Conservation (phyloP, 106 monocot species). For the Apostasia shenzhenica region DNA sequence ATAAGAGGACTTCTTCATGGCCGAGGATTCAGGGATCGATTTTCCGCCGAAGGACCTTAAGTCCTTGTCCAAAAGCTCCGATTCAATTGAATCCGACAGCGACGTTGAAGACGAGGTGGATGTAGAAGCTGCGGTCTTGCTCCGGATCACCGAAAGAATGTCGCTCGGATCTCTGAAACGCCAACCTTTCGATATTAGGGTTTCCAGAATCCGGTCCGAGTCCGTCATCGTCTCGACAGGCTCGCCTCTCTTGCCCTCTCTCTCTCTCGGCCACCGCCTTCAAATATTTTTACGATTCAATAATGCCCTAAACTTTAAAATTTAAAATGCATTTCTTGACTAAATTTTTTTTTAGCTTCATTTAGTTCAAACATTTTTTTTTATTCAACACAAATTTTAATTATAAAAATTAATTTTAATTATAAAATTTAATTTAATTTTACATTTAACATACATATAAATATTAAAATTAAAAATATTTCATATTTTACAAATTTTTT, state of each 20-base stretch:
- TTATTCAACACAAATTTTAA: no score
- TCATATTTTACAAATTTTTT: no score
- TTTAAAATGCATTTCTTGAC: no score
- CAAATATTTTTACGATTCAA: no score
- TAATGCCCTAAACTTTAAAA: no score
- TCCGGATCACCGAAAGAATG: slow-evolving; percentile 22
- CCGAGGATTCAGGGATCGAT: slow-evolving; percentile 57
- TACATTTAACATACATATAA: no score
- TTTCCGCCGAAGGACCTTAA: slow-evolving; percentile 67
- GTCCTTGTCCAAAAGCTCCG: slow-evolving; percentile 71
- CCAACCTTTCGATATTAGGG: slow-evolving; percentile 71
- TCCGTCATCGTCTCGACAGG: neutral
- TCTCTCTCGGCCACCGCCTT: neutral
- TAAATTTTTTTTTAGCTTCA: no score
- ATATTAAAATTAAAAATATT: no score
- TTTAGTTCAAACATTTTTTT: no score
- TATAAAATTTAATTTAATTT: no score
- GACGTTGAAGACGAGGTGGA: neutral
- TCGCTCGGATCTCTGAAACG: slow-evolving; percentile 43
- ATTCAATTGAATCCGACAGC: slow-evolving; percentile 27
- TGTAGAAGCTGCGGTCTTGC: neutral
- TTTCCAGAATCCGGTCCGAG: slow-evolving; percentile 20
- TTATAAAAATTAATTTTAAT: no score
- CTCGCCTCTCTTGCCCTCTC: neutral
- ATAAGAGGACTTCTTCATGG: slow-evolving; percentile 39